Conservation (phyloP, 1,284 basidiomycete genomes). For the Pholiota adiposa region DNA sequence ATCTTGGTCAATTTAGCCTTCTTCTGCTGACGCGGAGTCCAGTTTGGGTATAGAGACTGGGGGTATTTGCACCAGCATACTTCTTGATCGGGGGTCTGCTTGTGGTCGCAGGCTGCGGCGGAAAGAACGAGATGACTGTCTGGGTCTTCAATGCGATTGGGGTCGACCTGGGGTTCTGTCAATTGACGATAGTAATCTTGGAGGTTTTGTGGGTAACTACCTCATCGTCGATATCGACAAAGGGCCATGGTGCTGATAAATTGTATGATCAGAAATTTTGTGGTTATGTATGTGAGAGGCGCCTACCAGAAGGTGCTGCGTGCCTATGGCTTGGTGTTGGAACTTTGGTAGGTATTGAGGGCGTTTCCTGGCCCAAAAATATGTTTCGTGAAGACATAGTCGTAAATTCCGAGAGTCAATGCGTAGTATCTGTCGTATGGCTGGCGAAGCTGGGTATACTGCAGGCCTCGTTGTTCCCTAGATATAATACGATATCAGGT, state of each 20-base stretch:
- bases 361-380: neutral
- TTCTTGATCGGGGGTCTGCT: constrained; percentile 22
- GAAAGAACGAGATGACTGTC: constrained; percentile 25
- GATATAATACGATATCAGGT: too few relatives aligned
- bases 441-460: too few relatives aligned
- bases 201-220: neutral
- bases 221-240: constrained; percentile 40
- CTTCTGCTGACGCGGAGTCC: constrained; percentile 50
- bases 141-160: constrained; percentile 30
- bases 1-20: constrained; percentile 45
- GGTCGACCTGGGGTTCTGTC: constrained; percentile 29
- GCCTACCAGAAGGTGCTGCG: constrained; percentile 41
- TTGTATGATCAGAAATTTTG: neutral
- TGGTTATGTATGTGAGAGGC: neutral
- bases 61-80: constrained; percentile 53
- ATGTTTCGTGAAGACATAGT: neutral
- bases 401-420: too few relatives aligned
- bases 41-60: constrained; percentile 54
- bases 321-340: constrained; percentile 49
- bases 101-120: constrained; percentile 22
- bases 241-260: constrained; percentile 43
- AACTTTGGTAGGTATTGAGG: constrained; percentile 53
- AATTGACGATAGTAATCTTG: neutral
- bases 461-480: too few relatives aligned
- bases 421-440: neutral